Evolutionary conservation across 2,329 filamentous ascomycete species (phyloP).

Genomic region (Calonectria pseudoreteaudii): DNA sequence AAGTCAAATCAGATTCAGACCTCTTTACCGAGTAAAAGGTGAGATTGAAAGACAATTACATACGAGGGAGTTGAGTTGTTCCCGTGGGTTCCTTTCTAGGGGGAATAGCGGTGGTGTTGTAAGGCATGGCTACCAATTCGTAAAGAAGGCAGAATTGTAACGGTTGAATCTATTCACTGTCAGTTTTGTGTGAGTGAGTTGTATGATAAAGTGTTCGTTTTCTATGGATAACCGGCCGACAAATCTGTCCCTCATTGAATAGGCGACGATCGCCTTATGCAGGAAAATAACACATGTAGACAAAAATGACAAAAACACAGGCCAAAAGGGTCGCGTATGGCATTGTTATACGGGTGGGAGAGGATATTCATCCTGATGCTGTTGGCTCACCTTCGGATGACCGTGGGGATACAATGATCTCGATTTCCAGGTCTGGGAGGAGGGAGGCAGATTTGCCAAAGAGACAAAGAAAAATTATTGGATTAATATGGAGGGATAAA

Average conservation of each 20-base stretch:
- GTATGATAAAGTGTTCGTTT: not conserved
- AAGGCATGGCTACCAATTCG: constrained; percentile 73
- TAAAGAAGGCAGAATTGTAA: not conserved
- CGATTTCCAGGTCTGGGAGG: not conserved
- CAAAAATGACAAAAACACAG: not conserved
- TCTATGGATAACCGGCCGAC: not conserved
- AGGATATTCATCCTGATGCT: not conserved
- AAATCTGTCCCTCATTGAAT: not conserved
- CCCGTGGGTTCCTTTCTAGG: constrained; percentile 86
- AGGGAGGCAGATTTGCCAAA: not conserved
- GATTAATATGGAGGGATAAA: not conserved
- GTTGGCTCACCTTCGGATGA: constrained; percentile 6
- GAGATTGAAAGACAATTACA: constrained; percentile 49
- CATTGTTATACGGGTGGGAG: not conserved
- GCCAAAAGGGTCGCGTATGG: not conserved
- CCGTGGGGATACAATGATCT: not conserved
- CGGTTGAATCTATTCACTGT: not conserved
- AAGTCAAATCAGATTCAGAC: constrained; percentile 14
- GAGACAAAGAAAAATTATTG: not conserved
- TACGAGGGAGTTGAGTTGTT: constrained; percentile 86
- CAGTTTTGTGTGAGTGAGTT: not conserved
- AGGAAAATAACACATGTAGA: no score
- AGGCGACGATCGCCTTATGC: no score
- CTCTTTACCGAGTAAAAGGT: constrained; percentile 12
- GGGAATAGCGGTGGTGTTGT: constrained; percentile 87